phyloP scores from a whole-genome alignment of 176 grass and related monocot species.

The Phyllostachys edulis region DNA sequence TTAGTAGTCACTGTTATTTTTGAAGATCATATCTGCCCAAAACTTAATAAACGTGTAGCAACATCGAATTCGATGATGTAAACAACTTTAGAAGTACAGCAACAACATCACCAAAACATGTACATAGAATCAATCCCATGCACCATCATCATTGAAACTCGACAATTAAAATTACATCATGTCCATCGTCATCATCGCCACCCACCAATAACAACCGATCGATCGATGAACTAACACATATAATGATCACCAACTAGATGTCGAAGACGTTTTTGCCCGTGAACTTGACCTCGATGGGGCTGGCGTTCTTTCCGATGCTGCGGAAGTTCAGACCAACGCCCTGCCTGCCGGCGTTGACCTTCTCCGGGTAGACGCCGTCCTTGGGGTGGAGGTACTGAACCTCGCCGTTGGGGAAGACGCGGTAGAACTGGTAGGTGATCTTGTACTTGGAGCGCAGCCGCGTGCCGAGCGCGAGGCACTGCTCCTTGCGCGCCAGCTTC shows the following conservation, averaged over 20 bases:
- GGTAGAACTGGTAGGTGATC: slow-evolving; percentile 99
- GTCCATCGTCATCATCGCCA: not conserved
- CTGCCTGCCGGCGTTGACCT: slow-evolving; percentile 88
- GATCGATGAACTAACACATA: not conserved
- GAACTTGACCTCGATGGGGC: slow-evolving; percentile 99
- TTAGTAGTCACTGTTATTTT: not conserved
- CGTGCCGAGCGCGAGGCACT: slow-evolving; percentile 89
- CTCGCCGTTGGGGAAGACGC: slow-evolving; percentile 97
- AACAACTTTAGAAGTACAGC: not conserved
- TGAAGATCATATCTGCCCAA: not conserved
- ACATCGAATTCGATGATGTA: not conserved
- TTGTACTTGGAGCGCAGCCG: slow-evolving; percentile 92
- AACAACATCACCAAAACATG: slow-evolving; percentile 23
- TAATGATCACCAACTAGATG: not conserved
- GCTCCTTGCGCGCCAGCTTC: slow-evolving; percentile 94
- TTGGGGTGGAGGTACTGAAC: slow-evolving; percentile 99
- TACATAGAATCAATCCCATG: slow-evolving; percentile 33
- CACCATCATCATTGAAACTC: slow-evolving; percentile 27
- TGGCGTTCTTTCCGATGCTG: slow-evolving; percentile 88
- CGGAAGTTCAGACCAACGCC: slow-evolving; percentile 73
- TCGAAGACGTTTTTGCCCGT: slow-evolving; percentile 93
- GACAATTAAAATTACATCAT: slow-evolving; percentile 38
- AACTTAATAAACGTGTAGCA: not conserved
- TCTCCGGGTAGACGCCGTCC: slow-evolving; percentile 99
- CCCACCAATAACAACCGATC: not conserved